These are phyloP conservation scores for Diaporthe sp. DNA, from an alignment of 2,329 filamentous ascomycete genomes.

Conservation along the genomic window DNA sequence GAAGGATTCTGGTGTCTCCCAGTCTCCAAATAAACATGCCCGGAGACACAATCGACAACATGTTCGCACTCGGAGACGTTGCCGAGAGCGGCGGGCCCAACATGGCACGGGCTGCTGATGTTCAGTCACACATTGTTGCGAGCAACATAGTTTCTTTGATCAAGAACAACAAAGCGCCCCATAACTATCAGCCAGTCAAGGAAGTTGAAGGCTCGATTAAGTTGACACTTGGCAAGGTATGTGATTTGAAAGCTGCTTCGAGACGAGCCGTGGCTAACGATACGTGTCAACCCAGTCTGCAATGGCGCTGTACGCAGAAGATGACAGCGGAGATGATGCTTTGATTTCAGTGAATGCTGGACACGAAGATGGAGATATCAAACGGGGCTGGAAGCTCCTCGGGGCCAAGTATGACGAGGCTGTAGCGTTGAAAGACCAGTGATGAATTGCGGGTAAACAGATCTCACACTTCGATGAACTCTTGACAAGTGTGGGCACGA, in stretches of 20 bases:
- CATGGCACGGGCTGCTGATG: constrained; percentile 60
- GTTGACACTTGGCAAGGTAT: constrained; percentile 63
- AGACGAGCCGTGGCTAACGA: neutral
- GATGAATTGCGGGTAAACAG: neutral
- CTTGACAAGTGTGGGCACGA: neutral
- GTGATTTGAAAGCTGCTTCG: constrained; percentile 30
- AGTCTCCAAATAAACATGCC: constrained; percentile 63
- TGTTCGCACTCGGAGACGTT: constrained; percentile 75
- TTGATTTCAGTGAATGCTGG: neutral
- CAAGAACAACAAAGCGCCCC: constrained; percentile 51
- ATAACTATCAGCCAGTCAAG: constrained; percentile 51
- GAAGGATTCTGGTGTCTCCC: constrained; percentile 63
- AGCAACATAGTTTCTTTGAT: constrained; percentile 64
- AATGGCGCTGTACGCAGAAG: neutral
- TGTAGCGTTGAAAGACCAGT: neutral
- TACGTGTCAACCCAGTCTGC: neutral
- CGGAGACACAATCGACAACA: constrained; percentile 57
- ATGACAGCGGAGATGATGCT: neutral
- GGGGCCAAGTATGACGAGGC: constrained; percentile 18
- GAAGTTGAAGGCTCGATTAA: constrained; percentile 64
- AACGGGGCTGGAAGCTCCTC: neutral
- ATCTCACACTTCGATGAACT: neutral
- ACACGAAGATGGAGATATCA: constrained; percentile 11
- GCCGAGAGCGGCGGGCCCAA: constrained; percentile 65
- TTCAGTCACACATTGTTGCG: constrained; percentile 63